phyloP scores from a whole-genome alignment of 2,329 filamentous ascomycete genomes.

The Aaosphaeria arxii region DNA sequence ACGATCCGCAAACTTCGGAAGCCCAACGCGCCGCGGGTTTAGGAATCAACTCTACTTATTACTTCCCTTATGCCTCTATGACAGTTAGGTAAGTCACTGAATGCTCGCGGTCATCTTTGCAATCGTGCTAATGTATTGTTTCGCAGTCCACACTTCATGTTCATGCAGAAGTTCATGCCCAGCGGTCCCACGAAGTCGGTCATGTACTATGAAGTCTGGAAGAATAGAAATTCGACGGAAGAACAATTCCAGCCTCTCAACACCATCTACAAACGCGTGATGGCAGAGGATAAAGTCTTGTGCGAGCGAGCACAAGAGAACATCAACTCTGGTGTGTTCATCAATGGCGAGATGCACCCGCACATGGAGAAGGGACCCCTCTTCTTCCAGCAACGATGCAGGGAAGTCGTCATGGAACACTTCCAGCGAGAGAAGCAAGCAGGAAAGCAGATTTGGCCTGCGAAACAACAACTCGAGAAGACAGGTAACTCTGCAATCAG shows the following conservation, averaged over 20 bases:
- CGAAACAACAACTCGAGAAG: slow-evolving; percentile 32
- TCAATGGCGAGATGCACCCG: slow-evolving; percentile 63
- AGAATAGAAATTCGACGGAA: slow-evolving; percentile 59
- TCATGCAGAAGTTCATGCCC: slow-evolving; percentile 62
- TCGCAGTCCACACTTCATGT: slow-evolving; percentile 52
- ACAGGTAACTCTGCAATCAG: slow-evolving; percentile 9
- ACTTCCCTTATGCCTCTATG: slow-evolving; percentile 29
- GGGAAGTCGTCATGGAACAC: slow-evolving; percentile 50
- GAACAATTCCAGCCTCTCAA: slow-evolving; percentile 57
- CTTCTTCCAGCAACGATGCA: slow-evolving; percentile 54
- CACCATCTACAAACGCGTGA: slow-evolving; percentile 61
- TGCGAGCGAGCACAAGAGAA: slow-evolving; percentile 60
- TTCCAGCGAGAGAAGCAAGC: slow-evolving; percentile 45
- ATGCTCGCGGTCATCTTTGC: neutral
- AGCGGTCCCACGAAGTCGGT: slow-evolving; percentile 48
- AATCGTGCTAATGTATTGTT: neutral
- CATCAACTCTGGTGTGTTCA: slow-evolving; percentile 59
- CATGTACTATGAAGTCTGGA: slow-evolving; percentile 63
- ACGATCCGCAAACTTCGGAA: slow-evolving; percentile 11
- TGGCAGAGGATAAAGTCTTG: slow-evolving; percentile 63
- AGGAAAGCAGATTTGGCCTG: slow-evolving; percentile 53
- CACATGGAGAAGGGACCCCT: slow-evolving; percentile 58
- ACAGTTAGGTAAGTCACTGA: slow-evolving; percentile 22
- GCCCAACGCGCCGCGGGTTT: slow-evolving; percentile 18
- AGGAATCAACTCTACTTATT: slow-evolving; percentile 29